Conservation (phyloP, 495 filamentous ascomycete genomes). For the Xylaria grammica region DNA sequence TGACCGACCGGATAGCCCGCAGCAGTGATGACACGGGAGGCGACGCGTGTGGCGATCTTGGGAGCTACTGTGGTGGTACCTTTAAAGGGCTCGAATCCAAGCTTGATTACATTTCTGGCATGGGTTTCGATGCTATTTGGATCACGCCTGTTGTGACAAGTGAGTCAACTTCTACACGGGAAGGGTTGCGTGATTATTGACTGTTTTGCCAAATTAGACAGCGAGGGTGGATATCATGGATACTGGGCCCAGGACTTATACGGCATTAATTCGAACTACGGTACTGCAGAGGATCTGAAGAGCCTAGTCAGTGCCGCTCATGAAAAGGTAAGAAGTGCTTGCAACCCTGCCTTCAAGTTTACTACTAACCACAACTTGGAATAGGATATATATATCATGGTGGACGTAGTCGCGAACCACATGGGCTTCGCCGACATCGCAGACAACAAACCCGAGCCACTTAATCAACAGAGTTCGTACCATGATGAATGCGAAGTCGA, state of each 20-base stretch:
- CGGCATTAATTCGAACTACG: constrained; percentile 67
- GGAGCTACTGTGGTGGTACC: constrained; percentile 76
- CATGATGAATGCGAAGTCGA: constrained; percentile 71
- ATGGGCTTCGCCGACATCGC: constrained; percentile 53
- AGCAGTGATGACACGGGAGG: constrained; percentile 41
- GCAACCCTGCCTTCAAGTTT: constrained; percentile 44
- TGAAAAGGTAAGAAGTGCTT: constrained; percentile 23
- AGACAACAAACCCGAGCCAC: constrained; percentile 20
- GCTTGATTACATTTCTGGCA: constrained; percentile 72
- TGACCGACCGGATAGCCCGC: constrained; percentile 77
- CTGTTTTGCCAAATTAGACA: constrained; percentile 25
- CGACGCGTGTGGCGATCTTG: constrained; percentile 49
- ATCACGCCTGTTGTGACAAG: constrained; percentile 73
- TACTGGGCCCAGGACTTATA: constrained; percentile 78
- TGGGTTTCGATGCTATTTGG: constrained; percentile 87
- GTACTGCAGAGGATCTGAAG: constrained; percentile 67
- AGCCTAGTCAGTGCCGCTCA: constrained; percentile 57
- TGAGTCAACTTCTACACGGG: constrained; percentile 19
- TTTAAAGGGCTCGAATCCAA: constrained; percentile 74
- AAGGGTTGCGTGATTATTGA: constrained; percentile 13
- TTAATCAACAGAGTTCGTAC: constrained; percentile 57
- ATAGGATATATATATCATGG: constrained; percentile 65
- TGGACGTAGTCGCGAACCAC: constrained; percentile 81
- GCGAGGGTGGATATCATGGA: constrained; percentile 65
- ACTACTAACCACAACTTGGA: constrained; percentile 5